A percentile compares a stretch with the other conserved stretches of the same genome.
These are phyloP conservation scores for Ottelia alismoides DNA, from an alignment of 106 monocot genomes.

Conservation along the genomic window DNA sequence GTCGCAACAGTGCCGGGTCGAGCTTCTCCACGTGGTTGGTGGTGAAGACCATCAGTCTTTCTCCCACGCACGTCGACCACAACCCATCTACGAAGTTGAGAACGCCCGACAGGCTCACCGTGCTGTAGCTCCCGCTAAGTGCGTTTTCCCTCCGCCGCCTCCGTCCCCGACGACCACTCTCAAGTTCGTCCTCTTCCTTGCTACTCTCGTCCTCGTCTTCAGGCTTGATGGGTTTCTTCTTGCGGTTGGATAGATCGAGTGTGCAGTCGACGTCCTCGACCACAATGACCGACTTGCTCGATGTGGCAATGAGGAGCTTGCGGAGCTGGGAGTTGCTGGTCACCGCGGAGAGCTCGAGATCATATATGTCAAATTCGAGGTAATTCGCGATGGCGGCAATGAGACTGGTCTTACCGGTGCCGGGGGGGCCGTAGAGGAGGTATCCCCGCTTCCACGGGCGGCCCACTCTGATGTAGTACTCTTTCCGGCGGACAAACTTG, in stretches of 20 bases:
- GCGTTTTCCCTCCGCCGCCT: background rate
- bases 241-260: conserved; percentile 37
- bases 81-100: conserved; percentile 38
- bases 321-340: conserved; percentile 34
- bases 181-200: background rate
- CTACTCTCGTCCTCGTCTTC: background rate
- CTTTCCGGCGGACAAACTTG: conserved; percentile 11
- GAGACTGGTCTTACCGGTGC: conserved; percentile 51
- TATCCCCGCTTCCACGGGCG: conserved; percentile 30
- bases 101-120: conserved; percentile 26
- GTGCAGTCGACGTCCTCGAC: conserved; percentile 56
- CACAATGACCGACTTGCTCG: conserved; percentile 41
- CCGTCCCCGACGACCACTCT: background rate
- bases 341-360: conserved; percentile 49
- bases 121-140: background rate
- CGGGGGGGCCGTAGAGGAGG: conserved; percentile 49
- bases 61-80: conserved; percentile 38
- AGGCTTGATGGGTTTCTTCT: conserved; percentile 3
- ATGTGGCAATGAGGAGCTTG: conserved; percentile 31
- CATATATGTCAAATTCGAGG: conserved; percentile 51
- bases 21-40: conserved; percentile 26
- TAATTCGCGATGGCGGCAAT: conserved; percentile 60
- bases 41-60: conserved; percentile 40
- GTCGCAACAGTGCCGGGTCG: conserved; percentile 31
- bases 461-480: conserved; percentile 39